Base-by-base conservation (phyloP, 2,329 filamentous ascomycete genomes). In the Penicillium sp. region DNA sequence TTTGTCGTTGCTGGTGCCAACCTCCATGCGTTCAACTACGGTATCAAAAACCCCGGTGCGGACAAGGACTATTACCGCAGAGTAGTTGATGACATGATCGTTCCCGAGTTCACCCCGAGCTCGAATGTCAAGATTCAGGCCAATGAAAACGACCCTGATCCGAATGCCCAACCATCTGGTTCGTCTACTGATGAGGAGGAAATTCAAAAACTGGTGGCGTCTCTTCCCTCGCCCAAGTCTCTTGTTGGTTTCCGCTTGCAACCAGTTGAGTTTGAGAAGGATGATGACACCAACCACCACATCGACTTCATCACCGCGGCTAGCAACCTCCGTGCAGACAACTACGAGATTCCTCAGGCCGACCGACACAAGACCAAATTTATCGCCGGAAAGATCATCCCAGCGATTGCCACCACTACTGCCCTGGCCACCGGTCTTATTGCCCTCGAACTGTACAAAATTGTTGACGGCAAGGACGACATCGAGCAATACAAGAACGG, bases 401-500 rank as follows among this genome's bases (percentile, higher is more conserved):
- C 94, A 23, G 94, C 94, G 46, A 99, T 99, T 75, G 94, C 94
- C 45, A 99, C 94, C 3, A 97, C 94, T 0, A 99, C 94, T 3
- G 93, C 94, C 3, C 82, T 99, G 57, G 93, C 97, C 13, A 99
- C 94, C 3, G 94, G 94, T 58, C 83, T 99, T 46, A 92, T 99
- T 53, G 84, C 95, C 17, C 80, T 99, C 46, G 94, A 99, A 80
- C 80, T 97, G 48, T 97, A 91, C 87, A 99, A 99, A 86, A 85
- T 99, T 62, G 82, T 99, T 46, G 94, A 97, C 71, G 93, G 92
- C 72, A 97, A 99, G 82, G 86, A 84, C n/a, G 91, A 97, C 67
- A 89, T 97, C 64, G 94, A 97, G 79, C 90, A 97, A 78, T 99
- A 95, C 87, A 97, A 97, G 85, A 99, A 99, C 73, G 94, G 94